Evolutionary conservation across 2,329 filamentous ascomycete species (phyloP).

Genomic region (Sarocladiaceae sp.): DNA sequence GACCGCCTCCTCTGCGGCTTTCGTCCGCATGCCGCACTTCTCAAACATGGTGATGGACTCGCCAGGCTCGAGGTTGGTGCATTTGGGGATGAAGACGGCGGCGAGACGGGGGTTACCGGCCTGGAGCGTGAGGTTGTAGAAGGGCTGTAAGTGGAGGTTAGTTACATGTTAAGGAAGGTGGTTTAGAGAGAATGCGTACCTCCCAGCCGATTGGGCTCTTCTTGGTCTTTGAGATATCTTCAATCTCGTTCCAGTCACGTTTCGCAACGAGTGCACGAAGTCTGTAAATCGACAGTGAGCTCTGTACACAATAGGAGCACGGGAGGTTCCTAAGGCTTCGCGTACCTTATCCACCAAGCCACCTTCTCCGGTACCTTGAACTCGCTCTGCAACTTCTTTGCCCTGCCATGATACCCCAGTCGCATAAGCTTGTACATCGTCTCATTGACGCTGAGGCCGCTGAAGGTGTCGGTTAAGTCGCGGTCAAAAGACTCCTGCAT

Average conservation of each 20-base stretch:
- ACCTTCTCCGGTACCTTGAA: conserved; percentile 92
- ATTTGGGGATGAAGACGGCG: conserved; percentile 80
- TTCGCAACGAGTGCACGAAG: conserved; percentile 84
- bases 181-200: conserved; percentile 42
- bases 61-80: conserved; percentile 59
- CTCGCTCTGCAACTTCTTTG: conserved; percentile 81
- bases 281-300: conserved; percentile 34
- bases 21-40: conserved; percentile 84
- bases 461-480: conserved; percentile 70
- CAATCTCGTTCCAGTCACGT: conserved; percentile 86
- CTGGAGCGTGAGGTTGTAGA: conserved; percentile 81
- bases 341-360: conserved; percentile 72
- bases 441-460: conserved; percentile 81
- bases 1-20: conserved; percentile 87
- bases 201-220: conserved; percentile 97
- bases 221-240: conserved; percentile 70
- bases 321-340: conserved; percentile 10
- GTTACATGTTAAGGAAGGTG: background rate
- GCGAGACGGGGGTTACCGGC: conserved; percentile 89
- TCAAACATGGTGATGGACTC: conserved; percentile 89
- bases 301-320: background rate
- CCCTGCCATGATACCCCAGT: conserved; percentile 74
- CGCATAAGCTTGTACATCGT: conserved; percentile 85
- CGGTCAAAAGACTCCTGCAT: conserved; percentile 82
- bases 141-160: conserved; percentile 56